Conservation (phyloP, 2,329 filamentous ascomycete species). For the Ceratocystis alfenasii region DNA sequence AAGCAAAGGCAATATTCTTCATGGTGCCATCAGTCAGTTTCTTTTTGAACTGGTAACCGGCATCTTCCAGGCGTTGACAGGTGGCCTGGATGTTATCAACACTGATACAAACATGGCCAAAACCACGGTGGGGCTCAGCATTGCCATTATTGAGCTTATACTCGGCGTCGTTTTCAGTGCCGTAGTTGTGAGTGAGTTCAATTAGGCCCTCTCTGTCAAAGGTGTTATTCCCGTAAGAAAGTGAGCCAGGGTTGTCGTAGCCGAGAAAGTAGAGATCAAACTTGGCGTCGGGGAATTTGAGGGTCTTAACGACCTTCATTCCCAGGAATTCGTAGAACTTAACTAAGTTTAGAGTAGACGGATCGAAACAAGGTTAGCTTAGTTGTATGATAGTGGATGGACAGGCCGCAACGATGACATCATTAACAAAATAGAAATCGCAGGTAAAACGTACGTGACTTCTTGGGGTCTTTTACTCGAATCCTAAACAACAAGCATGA, state of each 20-base stretch:
- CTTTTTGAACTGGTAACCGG: conserved; percentile 91
- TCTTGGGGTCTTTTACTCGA: conserved; percentile 86
- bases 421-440: neutral
- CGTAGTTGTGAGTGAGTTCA: conserved; percentile 75
- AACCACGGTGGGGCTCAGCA: conserved; percentile 69
- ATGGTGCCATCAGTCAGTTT: conserved; percentile 80
- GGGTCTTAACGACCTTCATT: conserved; percentile 69
- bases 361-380: conserved; percentile 1
- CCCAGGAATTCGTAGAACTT: conserved; percentile 92
- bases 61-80: conserved; percentile 78
- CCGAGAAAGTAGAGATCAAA: conserved; percentile 94
- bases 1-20: conserved; percentile 76
- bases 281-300: conserved; percentile 73
- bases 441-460: conserved; percentile 42
- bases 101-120: conserved; percentile 75
- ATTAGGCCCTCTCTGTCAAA: conserved; percentile 84
- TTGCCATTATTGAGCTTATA: conserved; percentile 85
- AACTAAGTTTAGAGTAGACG: conserved; percentile 37
- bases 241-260: conserved; percentile 65
- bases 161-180: conserved; percentile 71
- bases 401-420: neutral
- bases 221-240: conserved; percentile 56
- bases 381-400: neutral
- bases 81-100: conserved; percentile 80
- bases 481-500: conserved; percentile 44